A percentile compares a stretch with the other conserved stretches of the same genome.
Conservation (phyloP, 192 early-diverging fungal genomes). For the Powellomyces hirtus region DNA sequence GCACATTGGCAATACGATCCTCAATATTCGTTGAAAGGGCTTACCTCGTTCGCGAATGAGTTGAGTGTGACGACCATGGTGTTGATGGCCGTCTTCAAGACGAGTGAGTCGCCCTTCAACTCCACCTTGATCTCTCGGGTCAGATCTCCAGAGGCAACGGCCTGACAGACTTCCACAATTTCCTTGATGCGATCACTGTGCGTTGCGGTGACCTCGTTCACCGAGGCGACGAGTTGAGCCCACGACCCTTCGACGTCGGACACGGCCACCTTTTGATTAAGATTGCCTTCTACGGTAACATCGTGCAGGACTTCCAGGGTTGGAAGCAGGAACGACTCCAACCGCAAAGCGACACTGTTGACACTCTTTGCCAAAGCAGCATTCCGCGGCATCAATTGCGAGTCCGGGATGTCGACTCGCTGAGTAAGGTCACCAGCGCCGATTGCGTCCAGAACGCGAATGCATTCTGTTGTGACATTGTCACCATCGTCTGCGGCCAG, state of each 20-base stretch:
- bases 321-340: constrained; percentile 15
- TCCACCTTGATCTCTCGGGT: constrained; percentile 24
- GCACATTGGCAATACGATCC: constrained; percentile 26
- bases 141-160: constrained; percentile 39
- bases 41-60: constrained; percentile 63
- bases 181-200: constrained; percentile 63
- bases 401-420: constrained; percentile 2
- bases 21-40: neutral
- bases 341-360: constrained; percentile 8
- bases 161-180: constrained; percentile 55
- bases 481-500: neutral
- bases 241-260: constrained; percentile 52
- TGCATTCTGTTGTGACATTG: constrained; percentile 13
- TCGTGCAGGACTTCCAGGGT: constrained; percentile 49
- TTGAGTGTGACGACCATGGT: constrained; percentile 45
- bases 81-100: constrained; percentile 26
- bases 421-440: constrained; percentile 22
- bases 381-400: neutral
- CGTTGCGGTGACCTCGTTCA: constrained; percentile 55
- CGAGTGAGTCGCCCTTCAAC: constrained; percentile 27
- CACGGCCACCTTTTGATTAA: constrained; percentile 55
- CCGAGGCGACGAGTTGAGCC: constrained; percentile 53
- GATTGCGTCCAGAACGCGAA: constrained; percentile 23
- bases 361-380: neutral
- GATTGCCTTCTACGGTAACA: constrained; percentile 64